These are phyloP conservation scores for Boletus semigastroideus DNA, from an alignment of 1,284 basidiomycete genomes.

Conservation along the genomic window DNA sequence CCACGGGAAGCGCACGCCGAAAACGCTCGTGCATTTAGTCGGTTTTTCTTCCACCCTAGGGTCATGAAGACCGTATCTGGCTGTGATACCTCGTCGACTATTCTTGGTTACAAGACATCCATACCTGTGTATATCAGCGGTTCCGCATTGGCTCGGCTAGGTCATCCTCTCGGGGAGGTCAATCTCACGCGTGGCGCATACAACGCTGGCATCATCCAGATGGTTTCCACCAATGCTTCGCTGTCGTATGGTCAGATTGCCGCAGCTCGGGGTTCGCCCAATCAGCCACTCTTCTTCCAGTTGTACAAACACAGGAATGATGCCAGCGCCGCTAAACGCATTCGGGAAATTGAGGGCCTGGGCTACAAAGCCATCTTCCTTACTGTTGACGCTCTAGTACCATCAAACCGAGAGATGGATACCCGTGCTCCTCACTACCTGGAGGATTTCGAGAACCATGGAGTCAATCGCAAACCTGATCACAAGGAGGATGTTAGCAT, in stretches of 20 bases:
- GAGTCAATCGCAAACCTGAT: slow-evolving; percentile 18
- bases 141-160: slow-evolving; percentile 86
- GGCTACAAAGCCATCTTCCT: slow-evolving; percentile 88
- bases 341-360: slow-evolving; percentile 67
- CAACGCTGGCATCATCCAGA: slow-evolving; percentile 78
- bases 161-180: slow-evolving; percentile 83
- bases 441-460: slow-evolving; percentile 56
- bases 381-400: slow-evolving; percentile 87
- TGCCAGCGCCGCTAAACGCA: slow-evolving; percentile 64
- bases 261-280: slow-evolving; percentile 49
- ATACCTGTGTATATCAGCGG: slow-evolving; percentile 86
- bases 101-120: slow-evolving; percentile 72
- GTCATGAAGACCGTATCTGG: slow-evolving; percentile 70
- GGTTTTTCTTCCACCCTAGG: slow-evolving; percentile 82
- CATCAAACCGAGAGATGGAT: slow-evolving; percentile 86
- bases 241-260: slow-evolving; percentile 75
- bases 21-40: slow-evolving; percentile 73
- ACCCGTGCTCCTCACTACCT: slow-evolving; percentile 61
- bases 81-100: slow-evolving; percentile 74
- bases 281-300: slow-evolving; percentile 81
- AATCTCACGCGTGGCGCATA: slow-evolving; percentile 80
- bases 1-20: slow-evolving; percentile 51
- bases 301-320: slow-evolving; percentile 85
- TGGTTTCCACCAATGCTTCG: slow-evolving; percentile 87
- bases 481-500: slow-evolving; percentile 38